Percentiles rank a stretch among this genome's conserved stretches.
Conservation (phyloP, 202 grass and related monocot genomes). For the Digitaria exilis region DNA sequence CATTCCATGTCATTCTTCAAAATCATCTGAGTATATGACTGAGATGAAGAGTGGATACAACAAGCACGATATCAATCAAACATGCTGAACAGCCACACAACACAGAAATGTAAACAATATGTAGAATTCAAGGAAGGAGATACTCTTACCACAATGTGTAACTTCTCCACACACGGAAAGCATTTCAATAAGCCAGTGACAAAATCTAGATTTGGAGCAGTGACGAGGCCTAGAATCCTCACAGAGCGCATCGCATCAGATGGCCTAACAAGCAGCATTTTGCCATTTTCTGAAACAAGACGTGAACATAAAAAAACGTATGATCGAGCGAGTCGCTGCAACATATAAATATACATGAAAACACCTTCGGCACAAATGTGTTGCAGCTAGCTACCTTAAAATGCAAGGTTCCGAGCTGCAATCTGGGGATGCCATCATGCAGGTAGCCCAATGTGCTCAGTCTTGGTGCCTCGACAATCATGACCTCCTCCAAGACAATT, state of each 20-base stretch:
- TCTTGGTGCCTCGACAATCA: slow-evolving; percentile 16
- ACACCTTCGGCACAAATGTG: neutral
- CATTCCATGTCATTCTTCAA: neutral
- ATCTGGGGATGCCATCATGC: neutral
- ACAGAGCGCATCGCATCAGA: neutral
- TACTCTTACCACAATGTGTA: slow-evolving; percentile 32
- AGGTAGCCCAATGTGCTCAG: slow-evolving; percentile 24
- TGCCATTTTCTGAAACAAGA: slow-evolving; percentile 24
- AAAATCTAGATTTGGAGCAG: slow-evolving; percentile 9
- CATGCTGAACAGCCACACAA: no score
- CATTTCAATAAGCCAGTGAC: slow-evolving; percentile 13
- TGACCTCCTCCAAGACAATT: no score
- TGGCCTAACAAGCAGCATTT: neutral
- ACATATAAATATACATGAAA: neutral
- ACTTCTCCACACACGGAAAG: slow-evolving; percentile 33
- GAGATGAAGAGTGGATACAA: neutral
- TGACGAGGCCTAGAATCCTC: slow-evolving; percentile 26
- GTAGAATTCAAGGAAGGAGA: neutral
- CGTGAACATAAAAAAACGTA: neutral
- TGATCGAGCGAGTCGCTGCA: no score
- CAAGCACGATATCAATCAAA: no score
- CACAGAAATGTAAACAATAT: neutral
- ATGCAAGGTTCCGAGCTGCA: slow-evolving; percentile 3
- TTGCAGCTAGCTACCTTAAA: slow-evolving; percentile 16
- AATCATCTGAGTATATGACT: neutral